Evolutionary conservation across 1,139 yeast species (phyloP).

Genomic region (Saccharomyces hybrid): DNA sequence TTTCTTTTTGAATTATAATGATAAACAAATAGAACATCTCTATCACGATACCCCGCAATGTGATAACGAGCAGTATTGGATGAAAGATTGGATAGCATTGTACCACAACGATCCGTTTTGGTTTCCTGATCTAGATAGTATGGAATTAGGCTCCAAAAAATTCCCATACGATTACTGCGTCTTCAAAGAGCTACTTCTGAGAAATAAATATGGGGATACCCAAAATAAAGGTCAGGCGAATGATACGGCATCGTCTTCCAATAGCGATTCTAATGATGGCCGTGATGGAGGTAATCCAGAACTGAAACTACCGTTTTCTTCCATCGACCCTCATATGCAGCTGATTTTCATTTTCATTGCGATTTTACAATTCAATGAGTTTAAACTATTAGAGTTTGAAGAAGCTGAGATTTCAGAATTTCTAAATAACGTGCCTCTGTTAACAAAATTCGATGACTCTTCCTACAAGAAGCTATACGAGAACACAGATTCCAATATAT

Average conservation of each 20-base stretch:
- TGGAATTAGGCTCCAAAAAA: constrained; percentile 22
- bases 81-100: neutral
- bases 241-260: neutral
- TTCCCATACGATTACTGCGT: constrained; percentile 26
- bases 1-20: constrained; percentile 33
- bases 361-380: constrained; percentile 70
- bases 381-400: constrained; percentile 74
- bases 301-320: constrained; percentile 48
- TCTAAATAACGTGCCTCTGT: constrained; percentile 46
- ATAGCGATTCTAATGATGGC: neutral
- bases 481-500: neutral
- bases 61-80: neutral
- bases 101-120: constrained; percentile 30
- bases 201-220: constrained; percentile 19
- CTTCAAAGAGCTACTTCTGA: constrained; percentile 24
- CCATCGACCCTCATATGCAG: constrained; percentile 71
- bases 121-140: constrained; percentile 31
- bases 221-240: constrained; percentile 3
- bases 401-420: constrained; percentile 83
- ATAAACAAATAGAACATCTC: constrained; percentile 26
- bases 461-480: constrained; percentile 26
- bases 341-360: constrained; percentile 72
- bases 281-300: constrained; percentile 6
- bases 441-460: constrained; percentile 29
- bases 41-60: constrained; percentile 17